Percentiles rank a stretch among this genome's conserved stretches.
These are phyloP conservation scores for Alternaria infectoria DNA, from an alignment of 2,329 filamentous ascomycete species.

Conservation along the genomic window DNA sequence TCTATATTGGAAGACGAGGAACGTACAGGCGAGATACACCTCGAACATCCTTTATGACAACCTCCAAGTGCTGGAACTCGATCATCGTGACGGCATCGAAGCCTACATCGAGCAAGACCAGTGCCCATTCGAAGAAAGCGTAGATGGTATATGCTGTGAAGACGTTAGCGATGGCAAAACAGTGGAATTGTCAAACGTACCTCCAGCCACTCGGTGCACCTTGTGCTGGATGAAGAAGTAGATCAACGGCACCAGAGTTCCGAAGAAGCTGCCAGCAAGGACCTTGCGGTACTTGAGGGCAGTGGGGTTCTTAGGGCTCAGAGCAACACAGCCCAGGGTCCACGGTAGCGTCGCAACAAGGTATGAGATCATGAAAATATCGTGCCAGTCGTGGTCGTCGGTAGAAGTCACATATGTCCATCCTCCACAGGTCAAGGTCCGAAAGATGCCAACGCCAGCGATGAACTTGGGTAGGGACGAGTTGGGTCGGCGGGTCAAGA, in stretches of 20 bases:
- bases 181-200: slow-evolving; percentile 60
- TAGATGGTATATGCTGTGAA: slow-evolving; percentile 89
- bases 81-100: slow-evolving; percentile 95
- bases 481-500: slow-evolving; percentile 79
- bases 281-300: slow-evolving; percentile 90
- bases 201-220: slow-evolving; percentile 89
- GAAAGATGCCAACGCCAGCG: slow-evolving; percentile 78
- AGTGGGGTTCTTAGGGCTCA: slow-evolving; percentile 82
- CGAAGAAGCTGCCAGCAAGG: slow-evolving; percentile 84
- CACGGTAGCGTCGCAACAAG: slow-evolving; percentile 92
- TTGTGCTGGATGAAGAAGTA: slow-evolving; percentile 99
- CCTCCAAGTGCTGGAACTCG: slow-evolving; percentile 88
- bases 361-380: slow-evolving; percentile 99
- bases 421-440: slow-evolving; percentile 91
- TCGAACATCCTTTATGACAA: slow-evolving; percentile 87
- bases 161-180: slow-evolving; percentile 26
- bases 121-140: slow-evolving; percentile 95
- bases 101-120: slow-evolving; percentile 92
- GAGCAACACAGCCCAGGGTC: slow-evolving; percentile 86
- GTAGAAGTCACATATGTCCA: slow-evolving; percentile 99
- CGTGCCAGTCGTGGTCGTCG: slow-evolving; percentile 97
- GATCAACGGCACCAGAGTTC: slow-evolving; percentile 84
- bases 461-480: slow-evolving; percentile 81
- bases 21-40: slow-evolving; percentile 98
- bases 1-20: slow-evolving; percentile 89